These are phyloP conservation scores for Naganishia kalamii DNA, from an alignment of 768 basidiomycete species.

Conservation along the genomic window DNA sequence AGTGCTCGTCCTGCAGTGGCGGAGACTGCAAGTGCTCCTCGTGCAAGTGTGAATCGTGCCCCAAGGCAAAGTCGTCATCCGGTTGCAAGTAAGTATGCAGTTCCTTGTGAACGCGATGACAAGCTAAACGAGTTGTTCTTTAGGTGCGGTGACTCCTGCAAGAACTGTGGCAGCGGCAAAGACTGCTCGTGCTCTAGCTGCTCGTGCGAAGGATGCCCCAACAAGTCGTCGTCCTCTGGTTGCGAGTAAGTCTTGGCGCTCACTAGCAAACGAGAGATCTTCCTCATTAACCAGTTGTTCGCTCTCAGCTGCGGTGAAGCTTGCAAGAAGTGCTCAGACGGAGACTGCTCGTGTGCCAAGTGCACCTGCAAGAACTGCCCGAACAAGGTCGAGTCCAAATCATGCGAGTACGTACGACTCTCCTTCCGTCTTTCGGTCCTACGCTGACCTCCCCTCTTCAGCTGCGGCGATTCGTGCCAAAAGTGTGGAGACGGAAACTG, in stretches of 20 bases:
- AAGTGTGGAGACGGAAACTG: slow-evolving; percentile 1
- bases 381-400: no score
- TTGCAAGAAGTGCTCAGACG: no score
- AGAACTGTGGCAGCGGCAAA: slow-evolving; percentile 5
- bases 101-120: no score
- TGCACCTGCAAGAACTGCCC: no score
- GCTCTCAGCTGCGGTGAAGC: no score
- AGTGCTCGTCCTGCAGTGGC: slow-evolving; percentile 5
- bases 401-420: no score
- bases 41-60: slow-evolving; percentile 13
- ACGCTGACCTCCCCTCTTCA: no score
- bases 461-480: slow-evolving; percentile 1
- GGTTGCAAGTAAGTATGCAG: background rate
- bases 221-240: background rate
- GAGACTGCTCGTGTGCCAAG: no score
- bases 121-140: background rate
- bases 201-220: background rate
- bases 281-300: background rate
- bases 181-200: background rate
- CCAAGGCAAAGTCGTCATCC: background rate
- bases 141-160: slow-evolving; percentile 8
- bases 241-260: background rate
- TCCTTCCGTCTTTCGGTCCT: no score
- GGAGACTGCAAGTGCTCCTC: slow-evolving; percentile 4
- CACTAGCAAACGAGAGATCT: background rate